phyloP scores from a whole-genome alignment of 2,329 filamentous ascomycete genomes.

The Talaromyces amestolkiae region DNA sequence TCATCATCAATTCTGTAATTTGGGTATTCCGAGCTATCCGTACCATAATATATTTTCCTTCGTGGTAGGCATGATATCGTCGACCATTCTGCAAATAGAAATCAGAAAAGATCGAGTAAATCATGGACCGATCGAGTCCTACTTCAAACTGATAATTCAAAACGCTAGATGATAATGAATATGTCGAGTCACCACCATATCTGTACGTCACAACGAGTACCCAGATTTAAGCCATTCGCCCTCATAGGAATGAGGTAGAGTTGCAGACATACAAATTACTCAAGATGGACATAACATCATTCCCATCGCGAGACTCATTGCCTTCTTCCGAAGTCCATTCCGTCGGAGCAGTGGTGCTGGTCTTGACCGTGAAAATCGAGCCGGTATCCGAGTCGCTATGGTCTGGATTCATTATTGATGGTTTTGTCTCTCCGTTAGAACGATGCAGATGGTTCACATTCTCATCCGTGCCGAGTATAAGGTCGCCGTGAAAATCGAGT shows the following conservation, averaged over 20 bases:
- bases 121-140: neutral
- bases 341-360: constrained; percentile 17
- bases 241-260: neutral
- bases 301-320: neutral
- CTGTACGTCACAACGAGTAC: neutral
- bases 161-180: constrained; percentile 21
- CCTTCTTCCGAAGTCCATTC: constrained; percentile 15
- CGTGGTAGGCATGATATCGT: constrained; percentile 22
- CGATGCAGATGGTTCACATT: neutral
- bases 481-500: no score
- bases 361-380: constrained; percentile 15
- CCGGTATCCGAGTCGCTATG: constrained; percentile 10
- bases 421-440: neutral
- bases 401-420: constrained; percentile 7
- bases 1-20: neutral
- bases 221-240: neutral
- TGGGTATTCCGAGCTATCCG: neutral
- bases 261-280: constrained; percentile 16
- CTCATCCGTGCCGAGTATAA: neutral
- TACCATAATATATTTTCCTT: constrained; percentile 23
- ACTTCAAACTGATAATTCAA: constrained; percentile 22
- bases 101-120: neutral
- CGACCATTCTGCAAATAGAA: constrained; percentile 18
- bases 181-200: constrained; percentile 20
- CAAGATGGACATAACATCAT: constrained; percentile 18